These are phyloP conservation scores for Ceratocystis ficicola DNA, from an alignment of 2,329 filamentous ascomycete genomes.

Conservation along the genomic window DNA sequence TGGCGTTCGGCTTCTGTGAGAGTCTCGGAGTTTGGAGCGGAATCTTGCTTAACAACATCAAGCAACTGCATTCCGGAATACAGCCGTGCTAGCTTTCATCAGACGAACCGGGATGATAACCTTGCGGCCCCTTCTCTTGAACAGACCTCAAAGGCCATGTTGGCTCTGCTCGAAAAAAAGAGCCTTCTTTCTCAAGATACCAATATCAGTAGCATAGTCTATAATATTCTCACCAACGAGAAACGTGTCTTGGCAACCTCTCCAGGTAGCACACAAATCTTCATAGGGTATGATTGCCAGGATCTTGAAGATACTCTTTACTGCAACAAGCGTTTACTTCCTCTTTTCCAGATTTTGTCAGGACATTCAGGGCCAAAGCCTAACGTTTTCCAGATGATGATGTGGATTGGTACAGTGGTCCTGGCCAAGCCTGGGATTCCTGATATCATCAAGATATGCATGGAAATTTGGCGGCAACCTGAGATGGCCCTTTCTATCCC, in stretches of 20 bases:
- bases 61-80: neutral
- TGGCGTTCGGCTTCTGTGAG: neutral
- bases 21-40: neutral
- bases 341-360: neutral
- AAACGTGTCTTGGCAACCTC: neutral
- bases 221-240: neutral
- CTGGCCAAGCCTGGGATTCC: neutral
- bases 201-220: neutral
- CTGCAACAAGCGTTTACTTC: neutral
- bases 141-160: neutral
- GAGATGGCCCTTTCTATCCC: neutral
- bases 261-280: neutral
- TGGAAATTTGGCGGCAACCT: constrained; percentile 4
- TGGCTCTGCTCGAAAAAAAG: neutral
- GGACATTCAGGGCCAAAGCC: neutral
- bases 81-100: neutral
- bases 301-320: neutral
- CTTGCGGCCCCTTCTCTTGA: neutral
- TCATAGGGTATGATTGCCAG: neutral
- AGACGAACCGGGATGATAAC: neutral
- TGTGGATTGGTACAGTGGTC: neutral
- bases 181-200: neutral
- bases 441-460: neutral
- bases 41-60: neutral
- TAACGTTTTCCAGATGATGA: neutral